Percentiles rank a stretch among this genome's conserved stretches.
phyloP scores from a whole-genome alignment of 1,139 yeast genomes.

The Candida albicans region DNA sequence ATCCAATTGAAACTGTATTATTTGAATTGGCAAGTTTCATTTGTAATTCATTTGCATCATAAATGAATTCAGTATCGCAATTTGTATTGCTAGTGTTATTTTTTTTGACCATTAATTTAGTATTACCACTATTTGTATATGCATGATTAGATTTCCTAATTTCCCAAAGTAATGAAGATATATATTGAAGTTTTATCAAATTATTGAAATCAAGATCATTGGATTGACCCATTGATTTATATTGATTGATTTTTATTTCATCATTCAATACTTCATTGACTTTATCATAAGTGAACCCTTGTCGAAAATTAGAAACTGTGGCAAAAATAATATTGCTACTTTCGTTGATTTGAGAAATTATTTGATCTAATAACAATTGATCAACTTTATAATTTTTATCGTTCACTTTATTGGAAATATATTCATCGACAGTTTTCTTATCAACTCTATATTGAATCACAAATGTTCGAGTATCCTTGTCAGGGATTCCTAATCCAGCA shows the following conservation, averaged over 20 bases:
- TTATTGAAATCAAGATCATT: conserved; percentile 23
- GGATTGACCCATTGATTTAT: conserved; percentile 9
- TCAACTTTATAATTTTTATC: conserved; percentile 17
- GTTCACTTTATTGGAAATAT: conserved; percentile 22
- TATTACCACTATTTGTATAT: neutral
- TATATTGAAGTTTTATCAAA: conserved; percentile 28
- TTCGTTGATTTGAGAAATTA: conserved; percentile 23
- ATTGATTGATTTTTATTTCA: conserved; percentile 10
- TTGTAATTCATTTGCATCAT: neutral
- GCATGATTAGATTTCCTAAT: conserved; percentile 8
- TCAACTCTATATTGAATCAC: conserved; percentile 32
- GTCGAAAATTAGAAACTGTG: conserved; percentile 31
- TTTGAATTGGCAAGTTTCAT: conserved; percentile 1
- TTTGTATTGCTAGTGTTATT: neutral
- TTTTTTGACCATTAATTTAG: conserved; percentile 1
- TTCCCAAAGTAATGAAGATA: conserved; percentile 22
- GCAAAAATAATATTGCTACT: conserved; percentile 14
- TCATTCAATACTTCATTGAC: conserved; percentile 34
- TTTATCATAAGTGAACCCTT: conserved; percentile 36
- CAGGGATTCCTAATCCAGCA: conserved; percentile 58
- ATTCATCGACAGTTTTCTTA: conserved; percentile 23
- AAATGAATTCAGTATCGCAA: neutral
- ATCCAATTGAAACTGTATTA: conserved; percentile 2
- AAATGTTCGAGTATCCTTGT: conserved; percentile 41
- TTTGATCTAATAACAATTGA: conserved; percentile 12